Base-by-base conservation (phyloP, 306 rosid species). In the Rubus parviflorus region DNA sequence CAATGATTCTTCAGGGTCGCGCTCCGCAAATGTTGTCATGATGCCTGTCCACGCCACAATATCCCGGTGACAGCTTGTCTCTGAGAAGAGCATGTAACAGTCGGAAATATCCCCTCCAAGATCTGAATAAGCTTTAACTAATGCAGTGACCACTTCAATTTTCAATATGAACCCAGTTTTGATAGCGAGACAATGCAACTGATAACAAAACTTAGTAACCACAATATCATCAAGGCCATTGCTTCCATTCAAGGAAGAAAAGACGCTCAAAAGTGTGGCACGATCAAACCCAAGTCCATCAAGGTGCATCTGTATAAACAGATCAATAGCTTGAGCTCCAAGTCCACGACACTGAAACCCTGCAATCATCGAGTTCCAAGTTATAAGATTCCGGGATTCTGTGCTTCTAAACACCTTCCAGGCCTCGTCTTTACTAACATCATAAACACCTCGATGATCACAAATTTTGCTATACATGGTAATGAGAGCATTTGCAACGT, bases 291-390 rank as follows among this genome's bases (percentile, higher is more conserved):
- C 90, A 47, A 87, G 73, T 75, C 90, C 96, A 43, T 82, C 79
- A 73, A 42, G 58, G 68, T 83, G 82, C 97, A 92, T 90, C 79
- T 88, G 79, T 0, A 74, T 60, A 76, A 94, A 94, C 61, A 94
- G 82, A 52, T 52, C 2, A 67, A 88, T 54, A 75, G 96, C 98
- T 72, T 70, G 87, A 60, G 70, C 86, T 23, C 82, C 90, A 54
- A 87, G 93, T 49, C 93, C 86, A 25, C 84, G 82, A 68, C 46
- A 82, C 83, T 85, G 97, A 82, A 90, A 87, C 77, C 89, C 96
- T 49, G 98, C 86, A 84, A 94, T 84, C 89, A 92, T 87, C 6
- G 98, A 89, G 78, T 94, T 94, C 98, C 98, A 94, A 47, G 98
- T 82, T 77, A 90, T 64, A 72, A 86, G 83, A 85, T 87, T 92